Percentiles rank a stretch among this genome's conserved stretches.
These are phyloP conservation scores for Calonectria pauciramosa DNA, from an alignment of 2,329 filamentous ascomycete genomes.

Conservation along the genomic window DNA sequence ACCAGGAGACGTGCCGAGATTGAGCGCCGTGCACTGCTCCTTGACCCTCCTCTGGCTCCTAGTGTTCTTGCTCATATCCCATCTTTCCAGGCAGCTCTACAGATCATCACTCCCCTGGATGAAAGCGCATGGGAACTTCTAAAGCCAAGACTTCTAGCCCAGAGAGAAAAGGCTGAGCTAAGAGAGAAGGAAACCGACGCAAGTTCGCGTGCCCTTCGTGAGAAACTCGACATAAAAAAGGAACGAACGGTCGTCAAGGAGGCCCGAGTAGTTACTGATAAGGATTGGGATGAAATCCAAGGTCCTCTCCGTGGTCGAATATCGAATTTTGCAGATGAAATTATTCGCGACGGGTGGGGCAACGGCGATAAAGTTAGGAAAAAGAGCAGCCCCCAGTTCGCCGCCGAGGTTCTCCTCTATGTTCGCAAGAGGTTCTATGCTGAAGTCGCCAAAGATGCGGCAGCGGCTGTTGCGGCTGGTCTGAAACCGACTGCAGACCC, in stretches of 20 bases:
- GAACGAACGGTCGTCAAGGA: conserved; percentile 17
- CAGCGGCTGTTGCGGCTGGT: conserved; percentile 60
- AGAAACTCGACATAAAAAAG: conserved; percentile 36
- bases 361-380: conserved; percentile 73
- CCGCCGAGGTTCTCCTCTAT: conserved; percentile 77
- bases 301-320: conserved; percentile 76
- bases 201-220: conserved; percentile 52
- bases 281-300: conserved; percentile 80
- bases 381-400: conserved; percentile 77
- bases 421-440: conserved; percentile 77
- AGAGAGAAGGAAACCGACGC: conserved; percentile 59
- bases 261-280: conserved; percentile 70
- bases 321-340: conserved; percentile 76
- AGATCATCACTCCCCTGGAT: conserved; percentile 76
- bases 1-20: conserved; percentile 77
- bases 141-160: conserved; percentile 75
- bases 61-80: conserved; percentile 77
- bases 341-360: conserved; percentile 76
- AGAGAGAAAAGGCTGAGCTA: conserved; percentile 75
- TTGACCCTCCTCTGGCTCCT: conserved; percentile 75
- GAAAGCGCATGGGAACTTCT: conserved; percentile 79
- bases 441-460: conserved; percentile 67
- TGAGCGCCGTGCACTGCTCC: conserved; percentile 75
- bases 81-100: conserved; percentile 80
- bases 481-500: conserved; percentile 61